phyloP scores from a whole-genome alignment of 192 early-diverging fungal species.

The Linnemannia zychae region DNA sequence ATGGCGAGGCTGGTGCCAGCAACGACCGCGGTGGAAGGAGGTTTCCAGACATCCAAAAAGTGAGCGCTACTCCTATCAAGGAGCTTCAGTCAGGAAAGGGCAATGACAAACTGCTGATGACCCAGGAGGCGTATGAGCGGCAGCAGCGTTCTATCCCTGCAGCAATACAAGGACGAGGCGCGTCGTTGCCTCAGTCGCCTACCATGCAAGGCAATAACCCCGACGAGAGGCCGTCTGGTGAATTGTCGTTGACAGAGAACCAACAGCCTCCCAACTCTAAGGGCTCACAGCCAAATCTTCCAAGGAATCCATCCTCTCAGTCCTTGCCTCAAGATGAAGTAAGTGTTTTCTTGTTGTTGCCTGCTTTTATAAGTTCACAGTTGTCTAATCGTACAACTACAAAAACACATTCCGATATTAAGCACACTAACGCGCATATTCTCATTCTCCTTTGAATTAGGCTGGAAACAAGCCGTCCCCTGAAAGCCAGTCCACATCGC shows the following conservation, averaged over 20 bases:
- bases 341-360: background rate
- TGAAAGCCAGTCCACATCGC: slow-evolving; percentile 12
- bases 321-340: slow-evolving; percentile 45
- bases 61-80: slow-evolving; percentile 49
- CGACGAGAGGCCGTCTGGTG: slow-evolving; percentile 31
- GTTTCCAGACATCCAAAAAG: slow-evolving; percentile 41
- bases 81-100: slow-evolving; percentile 44
- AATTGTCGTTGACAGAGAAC: slow-evolving; percentile 16
- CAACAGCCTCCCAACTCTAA: slow-evolving; percentile 2
- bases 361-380: background rate
- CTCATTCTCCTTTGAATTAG: background rate
- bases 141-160: slow-evolving; percentile 37
- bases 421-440: no score
- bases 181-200: slow-evolving; percentile 32
- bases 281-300: slow-evolving; percentile 10
- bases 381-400: no score
- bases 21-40: slow-evolving; percentile 28
- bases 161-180: slow-evolving; percentile 15
- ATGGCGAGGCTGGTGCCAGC: background rate
- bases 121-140: slow-evolving; percentile 42
- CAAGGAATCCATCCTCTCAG: slow-evolving; percentile 38
- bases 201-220: slow-evolving; percentile 7
- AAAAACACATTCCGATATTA: no score
- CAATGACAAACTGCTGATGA: slow-evolving; percentile 42
- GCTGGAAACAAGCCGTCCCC: slow-evolving; percentile 4